Evolutionary conservation across 495 filamentous ascomycete genomes (phyloP), one percentile per base, ranked within the genome.

Genomic region (Xylaria curta): DNA sequence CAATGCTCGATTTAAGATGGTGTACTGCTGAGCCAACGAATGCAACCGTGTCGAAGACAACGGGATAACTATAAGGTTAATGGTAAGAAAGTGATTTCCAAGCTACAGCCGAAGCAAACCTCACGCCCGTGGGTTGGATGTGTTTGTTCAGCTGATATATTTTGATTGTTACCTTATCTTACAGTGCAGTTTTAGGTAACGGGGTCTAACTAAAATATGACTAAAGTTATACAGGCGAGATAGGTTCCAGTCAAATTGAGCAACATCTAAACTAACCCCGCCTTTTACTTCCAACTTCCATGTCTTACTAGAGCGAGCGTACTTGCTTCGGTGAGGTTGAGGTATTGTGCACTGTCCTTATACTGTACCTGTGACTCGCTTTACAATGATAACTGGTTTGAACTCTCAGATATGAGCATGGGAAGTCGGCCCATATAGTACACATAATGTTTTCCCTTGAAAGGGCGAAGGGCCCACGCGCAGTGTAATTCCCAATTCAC

Each of bases 21-120:
- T 19, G 46, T 19, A 53, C 44, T 8, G 26, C 63, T 53, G 46
- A 19, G 2, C 47, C n/a, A 56, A 28, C 19, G 65, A 67, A 56
- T 67, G 49, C 49, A 56, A 67, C 65, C 19, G 47, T 31, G 65
- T 36, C 36, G 42, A 44, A 67, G 63, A 24, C 28, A 5, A 51
- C n/a, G 40, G 12, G 24, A 19, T 66, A 46, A 15, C 19, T 28
- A 49, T 26, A 64, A 26, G 21, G 17, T 12, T n/a, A 42, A 3
- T 40, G 26, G 60, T 62, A 44, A 62, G 42, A 49, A 65, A 28
- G 15, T 46, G 7, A 19, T 40, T 24, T 4, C 60, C 10, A 62
- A 62, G 60, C 60, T 2, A 42, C 21, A 44, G 36, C 60, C 44
- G 36, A 62, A 62, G 60, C 15, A 26, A 42, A 12, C 38, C 38